A percentile compares a stretch with the other conserved stretches of the same genome.
phyloP scores from a whole-genome alignment of 257 asterid species.

The Solanum sitiens region DNA sequence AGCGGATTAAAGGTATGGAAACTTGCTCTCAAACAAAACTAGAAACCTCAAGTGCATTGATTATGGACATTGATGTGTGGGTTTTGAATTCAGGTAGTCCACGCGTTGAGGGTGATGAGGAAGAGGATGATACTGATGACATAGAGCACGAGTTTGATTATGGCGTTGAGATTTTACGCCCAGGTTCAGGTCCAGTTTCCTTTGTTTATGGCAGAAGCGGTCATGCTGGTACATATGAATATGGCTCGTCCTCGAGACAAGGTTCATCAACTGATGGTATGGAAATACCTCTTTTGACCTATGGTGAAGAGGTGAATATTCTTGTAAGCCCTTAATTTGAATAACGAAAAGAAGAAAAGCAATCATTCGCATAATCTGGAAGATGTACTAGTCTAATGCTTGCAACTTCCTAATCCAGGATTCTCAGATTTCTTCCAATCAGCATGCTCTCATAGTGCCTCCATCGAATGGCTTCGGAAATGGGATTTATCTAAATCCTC shows the following conservation, averaged over 20 bases:
- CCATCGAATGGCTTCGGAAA: constrained; percentile 27
- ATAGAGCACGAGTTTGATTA: constrained; percentile 75
- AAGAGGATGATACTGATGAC: constrained; percentile 80
- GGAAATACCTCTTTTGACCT: constrained; percentile 64
- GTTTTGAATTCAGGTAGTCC: constrained; percentile 49
- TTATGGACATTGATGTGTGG: neutral
- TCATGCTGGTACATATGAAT: constrained; percentile 29
- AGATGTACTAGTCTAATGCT: neutral
- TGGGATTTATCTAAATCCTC: constrained; percentile 27
- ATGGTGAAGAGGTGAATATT: constrained; percentile 70
- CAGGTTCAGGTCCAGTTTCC: constrained; percentile 9
- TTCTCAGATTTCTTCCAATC: constrained; percentile 31
- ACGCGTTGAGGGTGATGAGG: constrained; percentile 94
- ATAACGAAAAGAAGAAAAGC: neutral
- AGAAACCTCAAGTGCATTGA: neutral
- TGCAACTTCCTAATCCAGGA: constrained; percentile 22
- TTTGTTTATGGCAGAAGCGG: constrained; percentile 14
- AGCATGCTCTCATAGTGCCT: constrained; percentile 62
- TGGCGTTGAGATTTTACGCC: constrained; percentile 20
- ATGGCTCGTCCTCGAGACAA: constrained; percentile 14
- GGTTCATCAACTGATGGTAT: constrained; percentile 12
- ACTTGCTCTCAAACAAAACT: neutral
- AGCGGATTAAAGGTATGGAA: constrained; percentile 65
- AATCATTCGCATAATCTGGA: neutral
- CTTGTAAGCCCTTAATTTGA: neutral